These are phyloP conservation scores for Gardenia jasminoides DNA, from an alignment of 257 asterid species.

Conservation along the genomic window DNA sequence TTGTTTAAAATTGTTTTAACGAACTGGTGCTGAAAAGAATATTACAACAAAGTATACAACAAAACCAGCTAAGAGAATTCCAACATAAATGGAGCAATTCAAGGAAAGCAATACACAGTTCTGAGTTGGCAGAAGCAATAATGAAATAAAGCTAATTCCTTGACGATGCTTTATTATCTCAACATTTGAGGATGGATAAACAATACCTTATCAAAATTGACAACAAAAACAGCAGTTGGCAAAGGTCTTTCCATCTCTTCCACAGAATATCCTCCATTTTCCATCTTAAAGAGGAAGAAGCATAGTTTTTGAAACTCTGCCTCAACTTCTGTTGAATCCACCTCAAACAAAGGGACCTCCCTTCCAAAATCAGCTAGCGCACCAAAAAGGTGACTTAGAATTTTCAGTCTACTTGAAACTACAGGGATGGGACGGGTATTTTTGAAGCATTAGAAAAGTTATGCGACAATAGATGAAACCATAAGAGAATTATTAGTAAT, in stretches of 20 bases:
- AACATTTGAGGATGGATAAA: background rate
- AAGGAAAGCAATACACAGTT: background rate
- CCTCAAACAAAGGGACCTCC: conserved; percentile 93
- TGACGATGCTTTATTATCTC: background rate
- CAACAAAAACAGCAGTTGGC: conserved; percentile 86
- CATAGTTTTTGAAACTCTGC: conserved; percentile 88
- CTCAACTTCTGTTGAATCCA: conserved; percentile 85
- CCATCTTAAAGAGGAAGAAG: conserved; percentile 79
- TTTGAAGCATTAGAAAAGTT: no score
- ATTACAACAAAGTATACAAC: conserved; percentile 82
- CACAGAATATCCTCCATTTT: conserved; percentile 50
- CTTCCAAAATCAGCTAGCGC: conserved; percentile 86
- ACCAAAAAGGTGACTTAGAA: conserved; percentile 25
- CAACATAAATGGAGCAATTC: conserved; percentile 59
- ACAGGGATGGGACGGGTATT: no score
- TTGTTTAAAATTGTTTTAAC: conserved; percentile 32
- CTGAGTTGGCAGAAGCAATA: background rate
- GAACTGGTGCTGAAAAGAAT: conserved; percentile 82
- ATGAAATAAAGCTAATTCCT: background rate
- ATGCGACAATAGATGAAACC: no score
- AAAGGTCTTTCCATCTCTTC: conserved; percentile 80
- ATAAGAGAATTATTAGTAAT: no score
- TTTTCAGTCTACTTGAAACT: no score
- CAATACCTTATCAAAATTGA: conserved; percentile 89
- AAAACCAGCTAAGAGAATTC: conserved; percentile 93